Evolutionary conservation across 1,284 basidiomycete species (phyloP), one percentile per base, ranked within the genome.

Genomic region (Ceratobasidium papillatum): DNA sequence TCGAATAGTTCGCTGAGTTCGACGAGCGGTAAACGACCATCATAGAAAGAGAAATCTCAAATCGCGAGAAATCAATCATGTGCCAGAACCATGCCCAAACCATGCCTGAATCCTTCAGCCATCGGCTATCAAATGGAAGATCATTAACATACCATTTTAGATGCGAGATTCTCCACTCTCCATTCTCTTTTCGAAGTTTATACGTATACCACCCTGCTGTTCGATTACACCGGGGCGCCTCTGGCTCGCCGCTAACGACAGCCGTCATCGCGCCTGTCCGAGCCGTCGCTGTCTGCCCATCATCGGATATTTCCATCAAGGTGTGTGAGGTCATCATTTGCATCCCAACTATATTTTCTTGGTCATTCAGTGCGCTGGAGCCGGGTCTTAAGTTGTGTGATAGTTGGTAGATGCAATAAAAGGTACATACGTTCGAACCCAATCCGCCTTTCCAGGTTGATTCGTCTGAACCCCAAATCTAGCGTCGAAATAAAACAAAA

Each of bases 321-420:
- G 45, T 61, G n/a, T 71, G 59, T 2, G 68, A 71, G 2, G 68
- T 71, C 12, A 59, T 41, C 68, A 71, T 71, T 36, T 71, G 68
- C 11, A 61, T 49, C 9, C 68, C 68, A 8, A 61, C 19, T 1
- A 71, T 61, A 30, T 61, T 71, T 47, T 41, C 68, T 61, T 71
- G 68, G 49, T 41, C 22, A 22, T 25, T 58, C 14, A 71, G 32
- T 34, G 61, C 56, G 32, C 68, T 71, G 12, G 0, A n/a, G 7
- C 14, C 1, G 5, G 22, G 22, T 17, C 3, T 41, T 38, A 41
- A 5, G 22, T 19, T 43, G 3, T 25, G 17, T 3, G 9, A 32
- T 32, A 1, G n/a, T 25, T 17, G 22, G 8, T 25, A 11, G 51
- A 3, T 19, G 19, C n/a, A 19, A 34, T 9, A 5, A 45, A 56